Base-by-base conservation (phyloP, 1,139 yeast species). In the Tardiomyces blankii region DNA sequence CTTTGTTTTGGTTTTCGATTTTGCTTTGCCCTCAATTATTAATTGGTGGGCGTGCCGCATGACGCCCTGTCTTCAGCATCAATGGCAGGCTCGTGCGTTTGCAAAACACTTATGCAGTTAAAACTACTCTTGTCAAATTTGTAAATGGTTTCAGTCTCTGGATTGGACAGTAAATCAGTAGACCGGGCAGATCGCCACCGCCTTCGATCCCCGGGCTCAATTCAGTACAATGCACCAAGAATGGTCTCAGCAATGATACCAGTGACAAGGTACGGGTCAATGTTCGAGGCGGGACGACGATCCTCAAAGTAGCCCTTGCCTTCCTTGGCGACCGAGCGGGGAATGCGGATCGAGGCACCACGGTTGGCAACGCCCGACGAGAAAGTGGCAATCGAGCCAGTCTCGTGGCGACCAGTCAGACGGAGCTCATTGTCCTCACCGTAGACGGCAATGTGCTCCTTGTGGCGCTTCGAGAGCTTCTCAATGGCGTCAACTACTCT, bases 201-300 rank as follows among this genome's bases (percentile, higher is more conserved):
- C n/a, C n/a, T n/a, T n/a, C n/a, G n/a, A n/a, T n/a, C n/a, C n/a
- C n/a, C n/a, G n/a, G n/a, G n/a, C n/a, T n/a, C n/a, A n/a, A n/a
- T n/a, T n/a, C n/a, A n/a, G n/a, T n/a, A n/a, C n/a, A n/a, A n/a
- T n/a, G 94, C 78, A 67, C 97, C 97, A 69, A 93, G 85, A 58
- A 91, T 81, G 61, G 97, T 89, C 77, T 91, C 98, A 61, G 85
- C 85, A 82, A 91, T 86, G 65, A 91, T 88, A 76, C 97, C 98
- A 49, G 96, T 88, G 56, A 91, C 97, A 70, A 89, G 80, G 75
- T 91, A 91, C 59, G 98, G 97, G 70, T 91, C 98, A 62, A 91
- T 91, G 82, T 91, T 91, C 53, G 97, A 89, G 58, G 98, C 98
- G 52, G 97, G 98, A 75, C 98, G 88, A 78, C 98, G 87, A 74